A percentile compares a stretch with the other conserved stretches of the same genome.
These are phyloP conservation scores for Ganoderma lucidum DNA, from an alignment of 1,284 basidiomycete species.

Conservation along the genomic window DNA sequence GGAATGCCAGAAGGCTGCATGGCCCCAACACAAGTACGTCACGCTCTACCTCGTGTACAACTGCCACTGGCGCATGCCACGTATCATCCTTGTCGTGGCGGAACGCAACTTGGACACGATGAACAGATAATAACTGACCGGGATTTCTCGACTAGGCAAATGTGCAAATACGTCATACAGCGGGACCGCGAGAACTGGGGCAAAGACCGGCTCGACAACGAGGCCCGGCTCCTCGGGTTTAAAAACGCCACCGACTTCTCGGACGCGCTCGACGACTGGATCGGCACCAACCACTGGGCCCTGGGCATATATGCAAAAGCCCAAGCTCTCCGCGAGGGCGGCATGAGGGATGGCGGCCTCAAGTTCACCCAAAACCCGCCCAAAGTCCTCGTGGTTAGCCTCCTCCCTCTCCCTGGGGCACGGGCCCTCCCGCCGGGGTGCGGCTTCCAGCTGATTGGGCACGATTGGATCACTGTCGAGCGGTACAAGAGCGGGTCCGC, in stretches of 20 bases:
- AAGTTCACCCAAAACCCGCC: conserved; percentile 1
- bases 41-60: not conserved
- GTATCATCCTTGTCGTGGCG: not conserved
- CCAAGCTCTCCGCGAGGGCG: conserved; percentile 1
- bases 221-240: not conserved
- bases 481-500: not conserved
- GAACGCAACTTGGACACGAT: not conserved
- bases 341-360: not conserved
- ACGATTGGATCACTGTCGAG: conserved; percentile 5
- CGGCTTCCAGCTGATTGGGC: not conserved
- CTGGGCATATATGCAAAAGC: not conserved
- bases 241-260: not conserved
- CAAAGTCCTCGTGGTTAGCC: not conserved
- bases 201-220: not conserved
- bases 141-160: not conserved
- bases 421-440: not conserved
- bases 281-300: not conserved
- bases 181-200: conserved; percentile 5
- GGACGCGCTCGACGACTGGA: not conserved
- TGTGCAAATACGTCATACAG: not conserved
- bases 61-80: not conserved
- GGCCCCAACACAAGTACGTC: conserved; percentile 22
- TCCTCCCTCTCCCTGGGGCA: not conserved
- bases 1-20: conserved; percentile 20
- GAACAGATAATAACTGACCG: not conserved